phyloP scores from a whole-genome alignment of 179 eudicot species.

The Beta corolliflora region DNA sequence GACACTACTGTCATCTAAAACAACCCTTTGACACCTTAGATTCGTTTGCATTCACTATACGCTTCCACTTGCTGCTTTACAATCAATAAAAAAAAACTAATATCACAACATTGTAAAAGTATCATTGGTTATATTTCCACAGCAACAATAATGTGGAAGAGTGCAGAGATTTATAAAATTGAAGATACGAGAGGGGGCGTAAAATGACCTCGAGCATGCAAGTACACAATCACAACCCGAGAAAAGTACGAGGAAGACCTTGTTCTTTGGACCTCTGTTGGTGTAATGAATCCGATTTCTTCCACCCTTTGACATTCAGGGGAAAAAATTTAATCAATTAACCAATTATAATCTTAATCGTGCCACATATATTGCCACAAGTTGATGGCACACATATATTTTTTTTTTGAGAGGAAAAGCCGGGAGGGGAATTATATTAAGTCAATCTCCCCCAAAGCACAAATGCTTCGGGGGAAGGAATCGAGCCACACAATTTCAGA shows the following conservation, averaged over 20 bases:
- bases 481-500: too few relatives aligned
- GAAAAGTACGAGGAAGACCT: constrained; percentile 77
- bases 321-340: background rate
- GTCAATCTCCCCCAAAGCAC: too few relatives aligned
- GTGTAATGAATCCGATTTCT: constrained; percentile 70
- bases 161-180: background rate
- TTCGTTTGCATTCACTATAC: too few relatives aligned
- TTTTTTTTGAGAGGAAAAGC: too few relatives aligned
- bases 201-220: constrained; percentile 87
- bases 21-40: too few relatives aligned
- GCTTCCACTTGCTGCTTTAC: too few relatives aligned
- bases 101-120: background rate
- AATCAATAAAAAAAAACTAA: too few relatives aligned
- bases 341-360: background rate
- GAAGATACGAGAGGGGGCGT: background rate
- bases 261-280: constrained; percentile 82
- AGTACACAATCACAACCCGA: constrained; percentile 82
- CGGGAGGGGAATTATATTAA: too few relatives aligned
- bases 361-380: background rate
- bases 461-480: too few relatives aligned
- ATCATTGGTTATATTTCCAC: background rate
- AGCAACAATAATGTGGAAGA: background rate
- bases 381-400: background rate
- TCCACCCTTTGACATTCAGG: constrained; percentile 60
- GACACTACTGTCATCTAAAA: too few relatives aligned